phyloP scores from a whole-genome alignment of 345 rosid species.

The Pelargonium nanum region DNA sequence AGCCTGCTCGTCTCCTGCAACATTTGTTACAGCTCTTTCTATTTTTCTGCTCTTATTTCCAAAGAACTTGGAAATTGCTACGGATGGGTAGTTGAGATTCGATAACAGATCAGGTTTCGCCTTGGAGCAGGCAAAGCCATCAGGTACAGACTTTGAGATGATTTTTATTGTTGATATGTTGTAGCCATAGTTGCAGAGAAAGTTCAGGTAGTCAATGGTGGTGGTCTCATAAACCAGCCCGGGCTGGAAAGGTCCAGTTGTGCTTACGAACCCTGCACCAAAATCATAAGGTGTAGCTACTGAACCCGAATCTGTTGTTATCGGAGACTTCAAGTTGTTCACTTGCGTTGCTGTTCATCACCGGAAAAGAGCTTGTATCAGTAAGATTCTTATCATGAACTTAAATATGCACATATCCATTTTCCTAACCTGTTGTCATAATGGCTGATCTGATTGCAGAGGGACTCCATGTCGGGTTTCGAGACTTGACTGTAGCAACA shows the following conservation, averaged over 20 bases:
- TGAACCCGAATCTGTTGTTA: constrained; percentile 47
- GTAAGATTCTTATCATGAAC: too few species aligned
- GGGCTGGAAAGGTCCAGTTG: constrained; percentile 40
- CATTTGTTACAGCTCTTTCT: constrained; percentile 52
- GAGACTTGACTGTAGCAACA: constrained; percentile 48
- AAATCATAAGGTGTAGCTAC: constrained; percentile 52
- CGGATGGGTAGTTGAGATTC: constrained; percentile 68
- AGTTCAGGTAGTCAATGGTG: constrained; percentile 55
- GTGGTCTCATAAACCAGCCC: constrained; percentile 62
- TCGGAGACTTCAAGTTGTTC: constrained; percentile 39
- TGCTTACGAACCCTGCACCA: constrained; percentile 62
- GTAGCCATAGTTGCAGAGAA: constrained; percentile 56
- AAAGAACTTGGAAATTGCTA: constrained; percentile 36
- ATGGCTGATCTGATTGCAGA: constrained; percentile 72
- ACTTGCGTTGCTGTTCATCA: constrained; percentile 43
- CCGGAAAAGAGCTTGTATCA: too few species aligned
- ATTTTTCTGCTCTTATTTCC: constrained; percentile 28
- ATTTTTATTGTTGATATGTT: constrained; percentile 28
- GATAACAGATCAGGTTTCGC: constrained; percentile 36
- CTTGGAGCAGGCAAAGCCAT: constrained; percentile 39
- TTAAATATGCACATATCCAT: too few species aligned
- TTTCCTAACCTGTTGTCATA: constrained; percentile 60
- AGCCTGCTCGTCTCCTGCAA: constrained; percentile 40
- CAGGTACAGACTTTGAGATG: constrained; percentile 30
- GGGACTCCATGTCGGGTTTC: constrained; percentile 48